These are phyloP conservation scores for Gonapodya prolifera DNA, from an alignment of 192 early-diverging fungal genomes.

Conservation along the genomic window DNA sequence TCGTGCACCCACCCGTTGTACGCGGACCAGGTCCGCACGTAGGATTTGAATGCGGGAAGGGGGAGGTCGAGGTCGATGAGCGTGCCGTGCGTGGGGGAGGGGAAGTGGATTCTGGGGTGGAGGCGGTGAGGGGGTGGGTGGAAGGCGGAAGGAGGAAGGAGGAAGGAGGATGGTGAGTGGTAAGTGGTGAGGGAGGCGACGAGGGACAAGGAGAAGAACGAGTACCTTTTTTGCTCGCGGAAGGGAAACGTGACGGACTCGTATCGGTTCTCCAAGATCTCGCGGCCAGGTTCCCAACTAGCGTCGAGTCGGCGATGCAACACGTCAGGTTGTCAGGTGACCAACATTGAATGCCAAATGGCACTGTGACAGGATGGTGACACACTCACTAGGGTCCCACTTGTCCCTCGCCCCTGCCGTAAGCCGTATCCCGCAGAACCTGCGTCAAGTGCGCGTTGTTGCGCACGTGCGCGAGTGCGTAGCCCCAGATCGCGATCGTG, in stretches of 20 bases:
- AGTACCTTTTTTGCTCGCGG: not conserved
- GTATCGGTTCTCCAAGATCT: not conserved
- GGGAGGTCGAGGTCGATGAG: not conserved
- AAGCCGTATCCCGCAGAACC: not conserved
- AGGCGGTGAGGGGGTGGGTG: not conserved
- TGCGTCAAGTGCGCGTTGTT: not conserved
- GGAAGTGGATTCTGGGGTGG: not conserved
- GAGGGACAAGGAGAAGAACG: too few relatives aligned
- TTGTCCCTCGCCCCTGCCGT: not conserved
- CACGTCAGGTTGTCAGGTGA: too few relatives aligned
- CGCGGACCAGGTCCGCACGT: not conserved
- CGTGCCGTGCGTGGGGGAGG: not conserved
- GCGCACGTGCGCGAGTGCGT: not conserved
- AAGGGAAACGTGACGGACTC: not conserved
- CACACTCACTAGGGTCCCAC: not conserved
- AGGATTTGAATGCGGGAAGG: not conserved
- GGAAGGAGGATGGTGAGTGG: too few relatives aligned
- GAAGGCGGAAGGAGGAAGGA: not conserved
- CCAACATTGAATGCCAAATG: not conserved
- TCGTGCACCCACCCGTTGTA: not conserved
- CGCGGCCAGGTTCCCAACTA: not conserved
- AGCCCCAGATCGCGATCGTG: not conserved
- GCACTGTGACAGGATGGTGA: too few relatives aligned
- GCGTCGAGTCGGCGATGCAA: too few relatives aligned
- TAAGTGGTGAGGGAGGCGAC: too few relatives aligned